Evolutionary conservation across 1,284 basidiomycete species (phyloP).

Genomic region (Leccinum griseonigrum): DNA sequence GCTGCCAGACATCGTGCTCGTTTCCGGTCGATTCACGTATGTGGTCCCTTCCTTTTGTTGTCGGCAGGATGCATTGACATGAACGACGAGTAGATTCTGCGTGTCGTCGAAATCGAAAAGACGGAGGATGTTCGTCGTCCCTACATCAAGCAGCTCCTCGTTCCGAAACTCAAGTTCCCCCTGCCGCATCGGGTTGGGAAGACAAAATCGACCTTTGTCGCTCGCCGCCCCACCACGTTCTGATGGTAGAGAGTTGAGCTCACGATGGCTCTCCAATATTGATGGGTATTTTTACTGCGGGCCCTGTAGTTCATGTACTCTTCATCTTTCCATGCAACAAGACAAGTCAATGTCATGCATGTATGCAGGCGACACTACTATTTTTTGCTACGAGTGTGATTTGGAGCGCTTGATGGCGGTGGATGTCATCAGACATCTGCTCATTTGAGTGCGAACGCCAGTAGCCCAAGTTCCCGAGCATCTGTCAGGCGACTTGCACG

Average conservation of each 20-base stretch:
- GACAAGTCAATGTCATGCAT: conserved; percentile 5
- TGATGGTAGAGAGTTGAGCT: conserved; percentile 21
- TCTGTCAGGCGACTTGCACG: conserved; percentile 14
- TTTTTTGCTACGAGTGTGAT: not conserved
- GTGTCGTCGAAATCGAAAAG: conserved; percentile 94
- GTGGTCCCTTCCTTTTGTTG: conserved; percentile 21
- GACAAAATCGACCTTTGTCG: conserved; percentile 70
- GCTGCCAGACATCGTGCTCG: conserved; percentile 98
- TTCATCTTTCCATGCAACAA: conserved; percentile 14
- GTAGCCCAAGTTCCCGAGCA: conserved; percentile 11
- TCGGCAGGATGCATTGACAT: conserved; percentile 2
- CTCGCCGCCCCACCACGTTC: conserved; percentile 72
- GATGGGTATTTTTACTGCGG: conserved; percentile 1
- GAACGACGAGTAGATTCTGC: conserved; percentile 66
- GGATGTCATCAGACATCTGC: not conserved
- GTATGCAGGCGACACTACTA: not conserved
- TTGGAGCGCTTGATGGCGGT: not conserved
- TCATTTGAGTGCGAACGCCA: not conserved
- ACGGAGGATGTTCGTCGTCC: conserved; percentile 88
- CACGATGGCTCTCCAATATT: not conserved
- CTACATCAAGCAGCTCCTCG: conserved; percentile 96
- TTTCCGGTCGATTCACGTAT: conserved; percentile 96
- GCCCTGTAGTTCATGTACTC: conserved; percentile 13
- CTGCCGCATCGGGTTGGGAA: conserved; percentile 89
- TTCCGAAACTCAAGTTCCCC: conserved; percentile 94